Base-by-base conservation (phyloP, 176 grass and related monocot species). In the Neostapfia colusana region DNA sequence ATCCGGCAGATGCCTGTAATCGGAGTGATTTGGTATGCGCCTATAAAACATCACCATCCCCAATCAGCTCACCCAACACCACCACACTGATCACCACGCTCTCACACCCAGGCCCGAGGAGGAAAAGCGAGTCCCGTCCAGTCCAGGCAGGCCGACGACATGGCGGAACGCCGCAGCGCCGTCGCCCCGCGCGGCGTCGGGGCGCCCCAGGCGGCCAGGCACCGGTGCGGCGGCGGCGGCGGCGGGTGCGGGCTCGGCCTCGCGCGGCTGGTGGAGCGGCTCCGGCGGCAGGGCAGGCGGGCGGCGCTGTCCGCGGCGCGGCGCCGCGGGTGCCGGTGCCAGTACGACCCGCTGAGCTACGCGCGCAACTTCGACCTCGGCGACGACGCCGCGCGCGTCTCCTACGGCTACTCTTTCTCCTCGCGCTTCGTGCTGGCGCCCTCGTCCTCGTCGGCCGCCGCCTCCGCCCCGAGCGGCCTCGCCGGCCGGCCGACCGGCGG, bases 271-370 rank as follows among this genome's bases (percentile, higher is more conserved):
- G 66, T 97, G 24, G 83, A 81, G 26, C 87, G 87, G 54, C 86
- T 97, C 25, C 91, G 85, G 43, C 82, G 79, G 43, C 85, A 84
- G 75, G 91, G 89, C 69, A 83, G 74, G 36, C 41, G 36, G 38
- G 41, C 63, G 20, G 48, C 68, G 20, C 79, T 77, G 49, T 82
- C 2, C n/a, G 0, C 71, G 36, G 37, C 73, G 27, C 68, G 10
- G 14, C 85, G 49, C 54, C 88, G 66, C 16, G 60, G 62, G 72
- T 75, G 76, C 83, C 67, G 37, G 45, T 83, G 67, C 51, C 90
- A 91, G 71, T 97, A 97, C 63, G 93, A 97, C 55, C 90, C 88
- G 26, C 78, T 89, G 26, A 97, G 93, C 83, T 93, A 93, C 64
- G 91, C 90, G 42, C 72, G 83, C 75, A 97, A 93, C 82, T 97